These are phyloP conservation scores for Hyaloscypha hepaticicola DNA, from an alignment of 495 filamentous ascomycete genomes.

Conservation along the genomic window DNA sequence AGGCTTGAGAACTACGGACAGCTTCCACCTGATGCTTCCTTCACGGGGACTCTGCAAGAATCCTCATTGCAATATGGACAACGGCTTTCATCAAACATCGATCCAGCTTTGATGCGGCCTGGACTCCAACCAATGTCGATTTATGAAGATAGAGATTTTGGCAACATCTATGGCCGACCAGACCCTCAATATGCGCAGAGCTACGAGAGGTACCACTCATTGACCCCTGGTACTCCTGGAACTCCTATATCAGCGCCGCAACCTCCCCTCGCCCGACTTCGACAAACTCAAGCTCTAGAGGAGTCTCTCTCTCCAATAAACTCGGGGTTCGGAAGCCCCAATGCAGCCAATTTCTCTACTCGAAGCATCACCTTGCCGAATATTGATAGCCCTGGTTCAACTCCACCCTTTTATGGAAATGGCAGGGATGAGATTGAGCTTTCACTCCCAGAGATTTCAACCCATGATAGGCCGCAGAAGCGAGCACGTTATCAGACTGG, in stretches of 20 bases:
- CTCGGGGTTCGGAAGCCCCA: conserved; percentile 6
- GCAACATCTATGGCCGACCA: conserved; percentile 1
- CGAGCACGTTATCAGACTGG: conserved; percentile 15
- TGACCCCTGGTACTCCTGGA: conserved; percentile 7
- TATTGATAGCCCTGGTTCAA: background rate
- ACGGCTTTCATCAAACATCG: conserved; percentile 7
- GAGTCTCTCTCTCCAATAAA: background rate
- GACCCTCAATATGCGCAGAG: conserved; percentile 24
- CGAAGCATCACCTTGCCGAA: conserved; percentile 8
- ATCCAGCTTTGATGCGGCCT: conserved; percentile 17
- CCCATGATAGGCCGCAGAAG: conserved; percentile 18
- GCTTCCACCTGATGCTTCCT: background rate
- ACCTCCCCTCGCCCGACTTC: conserved; percentile 1
- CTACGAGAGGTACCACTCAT: conserved; percentile 23
- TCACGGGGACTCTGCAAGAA: background rate
- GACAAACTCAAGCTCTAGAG: conserved; percentile 6
- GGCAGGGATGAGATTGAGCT: background rate
- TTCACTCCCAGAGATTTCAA: background rate
- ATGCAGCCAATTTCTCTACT: conserved; percentile 9
- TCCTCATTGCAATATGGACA: conserved; percentile 4
- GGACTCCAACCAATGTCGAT: conserved; percentile 1
- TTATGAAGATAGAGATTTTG: conserved; percentile 10
- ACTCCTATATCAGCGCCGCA: conserved; percentile 9
- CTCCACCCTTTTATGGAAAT: background rate
- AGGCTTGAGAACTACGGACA: background rate